Evolutionary conservation across 2,329 filamentous ascomycete species (phyloP), one percentile per base, ranked within the genome.

Genomic region (Davidsoniella virescens): DNA sequence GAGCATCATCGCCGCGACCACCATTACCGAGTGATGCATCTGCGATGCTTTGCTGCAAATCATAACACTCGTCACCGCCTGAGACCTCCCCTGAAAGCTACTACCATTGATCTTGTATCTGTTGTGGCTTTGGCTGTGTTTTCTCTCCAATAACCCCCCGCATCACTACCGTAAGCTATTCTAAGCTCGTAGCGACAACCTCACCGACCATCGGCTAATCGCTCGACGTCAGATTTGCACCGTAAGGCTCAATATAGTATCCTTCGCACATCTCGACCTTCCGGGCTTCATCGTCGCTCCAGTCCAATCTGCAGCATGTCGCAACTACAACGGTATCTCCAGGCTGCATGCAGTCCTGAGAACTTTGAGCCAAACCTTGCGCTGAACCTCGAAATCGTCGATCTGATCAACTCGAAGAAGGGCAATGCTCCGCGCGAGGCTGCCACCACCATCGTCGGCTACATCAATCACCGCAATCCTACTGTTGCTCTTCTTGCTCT

Each of bases 281-380:
- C 29, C 17, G n/a, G 17, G 17, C 36, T 42, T 12, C 17, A 38
- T 8, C 44, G 8, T 25, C 23, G 6, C 38, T 18, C 2, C 29
- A 47, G 18, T 18, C 10, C n/a, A 39, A 23, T 47, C n/a, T 16
- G 18, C 43, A 33, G 2, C 51, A 78, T 84, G 56, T 90, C 88
- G 52, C 87, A 88, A 63, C 77, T 98, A 54, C 88, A 94, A 70
- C 84, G 92, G 67, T 95, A 88, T 67, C 94, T 98, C 65, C 80
- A 92, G 64, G 88, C 88, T 68, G 90, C 92, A 57, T 96, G 92
- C 71, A 93, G 92, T 61, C 87, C 92, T 47, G 85, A 94, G 64
- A 95, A 96, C 70, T 95, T 87, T 71, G 92, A 98, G 70, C 90
- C 92, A 55, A 96, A 98, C 63, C 82, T 98, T 50, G 92, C 88